Percentiles rank a stretch among this genome's conserved stretches.
Conservation (phyloP, 192 early-diverging fungal genomes). For the Fimicolochytrium jonesii region DNA sequence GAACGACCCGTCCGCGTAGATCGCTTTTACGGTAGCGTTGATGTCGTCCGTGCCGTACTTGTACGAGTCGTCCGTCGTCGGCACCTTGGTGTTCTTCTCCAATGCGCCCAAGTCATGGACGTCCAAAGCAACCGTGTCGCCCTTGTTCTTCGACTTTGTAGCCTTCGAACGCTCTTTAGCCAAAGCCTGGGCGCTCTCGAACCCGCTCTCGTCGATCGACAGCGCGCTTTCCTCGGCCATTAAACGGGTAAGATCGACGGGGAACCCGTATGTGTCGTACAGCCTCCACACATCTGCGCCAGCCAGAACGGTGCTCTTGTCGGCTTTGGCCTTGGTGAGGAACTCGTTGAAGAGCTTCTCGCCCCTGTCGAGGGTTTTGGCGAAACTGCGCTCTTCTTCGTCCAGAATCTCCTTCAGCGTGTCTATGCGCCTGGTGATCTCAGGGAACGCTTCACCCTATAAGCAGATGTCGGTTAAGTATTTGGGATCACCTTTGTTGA, state of each 20-base stretch:
- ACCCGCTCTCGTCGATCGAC: conserved; percentile 77
- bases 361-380: conserved; percentile 94
- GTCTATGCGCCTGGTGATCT: conserved; percentile 69
- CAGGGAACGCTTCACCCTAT: conserved; percentile 85
- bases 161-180: conserved; percentile 72
- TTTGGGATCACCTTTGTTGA: neutral
- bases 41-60: conserved; percentile 79
- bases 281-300: conserved; percentile 95
- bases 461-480: neutral
- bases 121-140: conserved; percentile 72
- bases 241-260: conserved; percentile 91
- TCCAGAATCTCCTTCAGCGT: conserved; percentile 92
- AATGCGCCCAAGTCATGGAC: conserved; percentile 88
- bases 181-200: conserved; percentile 68
- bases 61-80: conserved; percentile 77
- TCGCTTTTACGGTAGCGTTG: conserved; percentile 71
- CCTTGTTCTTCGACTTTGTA: conserved; percentile 46
- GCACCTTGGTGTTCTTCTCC: conserved; percentile 65
- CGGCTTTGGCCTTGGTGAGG: conserved; percentile 60
- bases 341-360: conserved; percentile 87
- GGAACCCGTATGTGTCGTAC: conserved; percentile 99
- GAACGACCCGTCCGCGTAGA: conserved; percentile 59
- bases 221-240: conserved; percentile 98
- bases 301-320: conserved; percentile 57
- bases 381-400: conserved; percentile 94